A percentile compares a stretch with the other conserved stretches of the same genome.
Evolutionary conservation across 441 rosid genomes (phyloP).

Genomic region (Pelargonium cotyledonis): DNA sequence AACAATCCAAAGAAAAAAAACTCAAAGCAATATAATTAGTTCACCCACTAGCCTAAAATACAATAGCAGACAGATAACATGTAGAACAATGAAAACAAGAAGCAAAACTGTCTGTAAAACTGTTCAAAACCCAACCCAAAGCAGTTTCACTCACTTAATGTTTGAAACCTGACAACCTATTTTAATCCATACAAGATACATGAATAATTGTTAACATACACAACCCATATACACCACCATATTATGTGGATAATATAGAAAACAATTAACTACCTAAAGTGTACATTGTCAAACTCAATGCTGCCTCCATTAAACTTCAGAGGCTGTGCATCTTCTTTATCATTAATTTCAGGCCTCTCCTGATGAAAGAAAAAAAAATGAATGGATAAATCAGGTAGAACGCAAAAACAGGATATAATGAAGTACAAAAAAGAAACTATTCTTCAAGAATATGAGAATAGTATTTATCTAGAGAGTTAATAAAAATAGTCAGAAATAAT

Average conservation of each 20-base stretch:
- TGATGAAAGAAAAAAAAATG: conserved; percentile 28
- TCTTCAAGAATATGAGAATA: neutral
- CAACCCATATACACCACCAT: conserved; percentile 6
- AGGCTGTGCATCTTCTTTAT: conserved; percentile 54
- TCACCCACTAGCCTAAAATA: no score
- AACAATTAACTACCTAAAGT: conserved; percentile 57
- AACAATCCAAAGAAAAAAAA: no score
- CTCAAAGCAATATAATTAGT: no score
- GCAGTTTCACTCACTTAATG: no score
- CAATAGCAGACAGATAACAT: no score
- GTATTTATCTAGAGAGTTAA: neutral
- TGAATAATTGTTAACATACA: neutral
- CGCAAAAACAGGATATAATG: neutral
- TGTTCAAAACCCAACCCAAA: no score
- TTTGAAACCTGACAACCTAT: no score
- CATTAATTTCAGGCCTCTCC: conserved; percentile 71
- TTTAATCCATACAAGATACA: neutral
- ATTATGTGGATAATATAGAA: conserved; percentile 12
- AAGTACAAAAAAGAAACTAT: neutral
- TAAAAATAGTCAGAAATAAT: neutral
- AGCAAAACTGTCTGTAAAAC: no score
- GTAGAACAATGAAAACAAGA: no score
- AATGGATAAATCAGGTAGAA: conserved; percentile 16
- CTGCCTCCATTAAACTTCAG: conserved; percentile 65
- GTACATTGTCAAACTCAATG: conserved; percentile 69